Percentiles rank a stretch among this genome's conserved stretches.
These are phyloP conservation scores for Ascosphaera apis DNA, from an alignment of 2,329 filamentous ascomycete species.

Conservation along the genomic window DNA sequence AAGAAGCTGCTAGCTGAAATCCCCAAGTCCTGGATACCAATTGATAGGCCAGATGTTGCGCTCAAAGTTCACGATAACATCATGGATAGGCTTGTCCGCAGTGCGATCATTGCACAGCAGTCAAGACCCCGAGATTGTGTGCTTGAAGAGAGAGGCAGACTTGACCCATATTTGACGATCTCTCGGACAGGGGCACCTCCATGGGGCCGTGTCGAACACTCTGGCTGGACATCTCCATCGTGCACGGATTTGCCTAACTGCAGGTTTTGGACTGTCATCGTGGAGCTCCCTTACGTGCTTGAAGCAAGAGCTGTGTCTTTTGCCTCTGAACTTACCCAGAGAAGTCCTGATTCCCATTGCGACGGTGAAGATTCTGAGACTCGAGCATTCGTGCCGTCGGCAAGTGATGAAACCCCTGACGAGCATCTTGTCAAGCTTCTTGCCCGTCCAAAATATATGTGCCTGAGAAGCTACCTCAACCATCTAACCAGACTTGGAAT, in stretches of 20 bases:
- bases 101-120: conserved; percentile 60
- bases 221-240: conserved; percentile 68
- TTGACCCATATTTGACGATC: conserved; percentile 7
- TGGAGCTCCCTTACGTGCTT: conserved; percentile 69
- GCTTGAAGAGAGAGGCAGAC: conserved; percentile 13
- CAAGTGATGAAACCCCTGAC: not conserved
- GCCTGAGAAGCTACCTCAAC: conserved; percentile 10
- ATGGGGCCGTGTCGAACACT: conserved; percentile 71
- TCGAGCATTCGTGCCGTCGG: not conserved
- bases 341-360: not conserved
- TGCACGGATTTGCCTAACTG: conserved; percentile 53
- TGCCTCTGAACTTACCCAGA: conserved; percentile 29
- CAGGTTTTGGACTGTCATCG: conserved; percentile 61
- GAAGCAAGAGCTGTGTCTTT: conserved; percentile 84
- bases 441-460: conserved; percentile 46
- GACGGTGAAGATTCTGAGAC: not conserved
- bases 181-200: conserved; percentile 25
- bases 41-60: conserved; percentile 64
- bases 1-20: conserved; percentile 58
- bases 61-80: conserved; percentile 57
- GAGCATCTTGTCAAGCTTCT: conserved; percentile 46
- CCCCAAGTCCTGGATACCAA: conserved; percentile 64
- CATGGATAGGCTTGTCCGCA: conserved; percentile 45
- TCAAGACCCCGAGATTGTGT: conserved; percentile 41
- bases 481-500: conserved; percentile 36